These are phyloP conservation scores for Pharus latifolius DNA, from an alignment of 176 grass and related monocot species.

Conservation along the genomic window DNA sequence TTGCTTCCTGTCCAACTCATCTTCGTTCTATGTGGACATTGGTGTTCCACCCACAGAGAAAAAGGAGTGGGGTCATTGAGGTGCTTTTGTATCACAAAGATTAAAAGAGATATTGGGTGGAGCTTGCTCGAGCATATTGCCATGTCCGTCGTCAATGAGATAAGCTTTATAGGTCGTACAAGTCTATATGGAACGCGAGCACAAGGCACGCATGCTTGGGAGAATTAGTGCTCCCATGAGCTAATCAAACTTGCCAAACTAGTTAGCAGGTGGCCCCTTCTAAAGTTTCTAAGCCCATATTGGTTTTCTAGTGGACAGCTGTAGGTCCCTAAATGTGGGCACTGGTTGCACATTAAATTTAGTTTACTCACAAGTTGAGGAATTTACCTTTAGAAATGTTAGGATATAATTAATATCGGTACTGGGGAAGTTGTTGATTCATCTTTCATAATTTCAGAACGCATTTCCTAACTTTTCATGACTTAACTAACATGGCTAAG, in stretches of 20 bases:
- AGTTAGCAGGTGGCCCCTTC: background rate
- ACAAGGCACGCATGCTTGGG: background rate
- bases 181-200: background rate
- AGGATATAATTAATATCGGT: background rate
- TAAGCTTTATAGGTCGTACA: background rate
- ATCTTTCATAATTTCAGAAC: background rate
- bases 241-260: slow-evolving; percentile 5
- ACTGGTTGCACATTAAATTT: background rate
- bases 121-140: slow-evolving; percentile 32
- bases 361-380: background rate
- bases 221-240: slow-evolving; percentile 3
- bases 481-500: background rate
- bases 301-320: slow-evolving; percentile 1
- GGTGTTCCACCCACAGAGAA: slow-evolving; percentile 14
- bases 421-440: background rate
- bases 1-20: background rate
- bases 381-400: background rate
- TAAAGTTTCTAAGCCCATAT: background rate
- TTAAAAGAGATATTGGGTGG: slow-evolving; percentile 15
- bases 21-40: background rate
- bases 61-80: background rate
- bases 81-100: background rate
- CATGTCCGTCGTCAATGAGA: slow-evolving; percentile 34
- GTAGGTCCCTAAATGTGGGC: background rate
- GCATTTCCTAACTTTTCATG: background rate